phyloP scores from a whole-genome alignment of 805 yeast species.

The Candida vaughaniae region DNA sequence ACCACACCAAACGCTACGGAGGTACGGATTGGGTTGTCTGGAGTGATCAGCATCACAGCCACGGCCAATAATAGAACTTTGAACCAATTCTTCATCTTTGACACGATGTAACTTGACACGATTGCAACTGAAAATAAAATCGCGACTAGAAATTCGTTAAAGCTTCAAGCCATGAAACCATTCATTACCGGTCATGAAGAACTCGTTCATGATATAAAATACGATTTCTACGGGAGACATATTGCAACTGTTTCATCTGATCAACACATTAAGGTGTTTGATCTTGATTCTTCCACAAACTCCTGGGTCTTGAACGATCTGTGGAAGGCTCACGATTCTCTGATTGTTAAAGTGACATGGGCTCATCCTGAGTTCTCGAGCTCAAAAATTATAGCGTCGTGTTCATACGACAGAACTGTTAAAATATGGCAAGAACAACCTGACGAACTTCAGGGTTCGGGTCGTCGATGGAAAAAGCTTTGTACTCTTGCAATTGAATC shows the following conservation, averaged over 20 bases:
- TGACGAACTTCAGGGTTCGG: conserved; percentile 72
- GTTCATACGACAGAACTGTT: conserved; percentile 86
- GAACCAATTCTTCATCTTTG: conserved; percentile 3
- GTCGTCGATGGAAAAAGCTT: conserved; percentile 76
- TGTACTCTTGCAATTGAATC: conserved; percentile 77
- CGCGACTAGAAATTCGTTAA: not conserved
- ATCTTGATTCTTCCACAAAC: conserved; percentile 61
- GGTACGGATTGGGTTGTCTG: conserved; percentile 52
- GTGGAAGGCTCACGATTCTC: conserved; percentile 94
- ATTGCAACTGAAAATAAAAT: too few relatives aligned
- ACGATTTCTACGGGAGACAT: conserved; percentile 89
- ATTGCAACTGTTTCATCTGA: conserved; percentile 95
- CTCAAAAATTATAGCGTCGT: conserved; percentile 82
- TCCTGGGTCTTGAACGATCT: conserved; percentile 84
- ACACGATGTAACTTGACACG: too few relatives aligned
- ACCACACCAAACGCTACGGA: conserved; percentile 65
- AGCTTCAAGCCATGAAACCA: conserved; percentile 48
- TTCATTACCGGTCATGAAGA: conserved; percentile 92
- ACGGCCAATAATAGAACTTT: conserved; percentile 15
- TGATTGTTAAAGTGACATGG: conserved; percentile 81
- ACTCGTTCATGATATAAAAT: conserved; percentile 82
- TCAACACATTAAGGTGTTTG: conserved; percentile 88
- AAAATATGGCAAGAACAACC: conserved; percentile 89
- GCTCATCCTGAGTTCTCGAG: conserved; percentile 83
- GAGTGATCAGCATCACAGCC: conserved; percentile 24